Base-by-base conservation (phyloP, 1,139 yeast genomes). In the Saccharomycopsis phalli region DNA sequence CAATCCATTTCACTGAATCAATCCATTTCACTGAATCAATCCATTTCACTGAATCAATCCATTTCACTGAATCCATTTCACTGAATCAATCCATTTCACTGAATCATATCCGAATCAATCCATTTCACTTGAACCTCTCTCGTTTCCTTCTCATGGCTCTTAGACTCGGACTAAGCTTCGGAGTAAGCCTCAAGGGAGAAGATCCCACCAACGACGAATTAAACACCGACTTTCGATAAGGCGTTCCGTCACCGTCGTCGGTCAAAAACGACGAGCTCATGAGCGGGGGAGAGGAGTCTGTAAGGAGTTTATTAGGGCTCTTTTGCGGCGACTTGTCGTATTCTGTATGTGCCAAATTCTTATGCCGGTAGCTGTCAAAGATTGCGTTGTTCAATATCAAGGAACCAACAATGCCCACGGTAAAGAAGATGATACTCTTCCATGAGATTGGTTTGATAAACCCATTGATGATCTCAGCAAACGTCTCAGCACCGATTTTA, bases 391-490 rank as follows among this genome's bases (percentile, higher is more conserved):
- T 44, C 41, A 42, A 29, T 1, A 33, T 17, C 17, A 44, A 22
- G 4, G 41, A 38, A 1, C 75, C 75, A 10, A 71, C 60, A 16
- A 69, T 57, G 32, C 69, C 52, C 4, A 63, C 44, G 2, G 63
- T 45, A 19, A 74, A 50, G 42, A 79, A 71, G 2, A 73, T 51
- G 55, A 83, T 66, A 2, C 91, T 68, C 56, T 82, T 84, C 78
- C 86, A 77, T 30, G 82, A 74, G 31, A 86, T 75, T 1, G 87
- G 87, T 45, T 70, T 72, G 31, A 84, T 63, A 50, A 86, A 81
- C 2, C 91, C 80, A 56, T 86, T 81, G 38, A 86, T 66, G 18
- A 84, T 80, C 47, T 81, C 91, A 1, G 93, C 94, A 53, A 86
- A 69, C 0, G 93, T 74, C 53, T 80, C 88, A 0, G 94, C 94